Evolutionary conservation across 805 yeast genomes (phyloP).

Genomic region (Hanseniaspora guilliermondii): DNA sequence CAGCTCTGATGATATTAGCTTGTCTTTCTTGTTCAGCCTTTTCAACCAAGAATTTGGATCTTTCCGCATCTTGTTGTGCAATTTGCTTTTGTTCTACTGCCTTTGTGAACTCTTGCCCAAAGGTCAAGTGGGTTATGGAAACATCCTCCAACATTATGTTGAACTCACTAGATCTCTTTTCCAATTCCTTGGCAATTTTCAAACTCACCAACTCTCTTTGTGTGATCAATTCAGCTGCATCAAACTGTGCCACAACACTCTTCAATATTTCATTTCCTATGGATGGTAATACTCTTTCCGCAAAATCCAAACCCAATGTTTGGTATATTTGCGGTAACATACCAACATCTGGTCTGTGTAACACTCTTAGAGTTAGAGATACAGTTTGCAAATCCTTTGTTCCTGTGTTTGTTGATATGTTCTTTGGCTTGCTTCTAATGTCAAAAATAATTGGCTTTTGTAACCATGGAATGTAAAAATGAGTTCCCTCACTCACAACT

Average conservation of each 20-base stretch:
- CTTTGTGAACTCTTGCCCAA: constrained; percentile 91
- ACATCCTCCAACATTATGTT: constrained; percentile 90
- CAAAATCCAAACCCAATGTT: constrained; percentile 84
- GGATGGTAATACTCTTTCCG: constrained; percentile 84
- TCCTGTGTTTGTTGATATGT: constrained; percentile 88
- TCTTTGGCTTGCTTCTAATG: constrained; percentile 90
- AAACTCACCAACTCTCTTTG: constrained; percentile 92
- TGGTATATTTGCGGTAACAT: constrained; percentile 80
- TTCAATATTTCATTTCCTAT: constrained; percentile 86
- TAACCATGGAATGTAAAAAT: constrained; percentile 89
- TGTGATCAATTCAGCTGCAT: constrained; percentile 91
- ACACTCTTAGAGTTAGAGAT: constrained; percentile 77
- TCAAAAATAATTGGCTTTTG: constrained; percentile 84
- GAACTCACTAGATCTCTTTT: constrained; percentile 74
- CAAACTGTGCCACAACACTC: constrained; percentile 84
- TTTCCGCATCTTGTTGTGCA: constrained; percentile 98
- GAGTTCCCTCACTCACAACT: constrained; percentile 96
- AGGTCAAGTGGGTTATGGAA: constrained; percentile 93
- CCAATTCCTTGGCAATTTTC: constrained; percentile 74
- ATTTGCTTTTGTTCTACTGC: constrained; percentile 98
- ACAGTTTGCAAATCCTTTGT: constrained; percentile 96
- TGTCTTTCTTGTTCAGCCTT: constrained; percentile 95
- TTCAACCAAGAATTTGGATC: constrained; percentile 86
- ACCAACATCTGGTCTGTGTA: constrained; percentile 84
- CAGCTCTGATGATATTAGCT: constrained; percentile 91